Percentiles rank a stretch among this genome's conserved stretches.
phyloP scores from a whole-genome alignment of 1,284 basidiomycete species.

The Cutaneotrichosporon cutaneum region DNA sequence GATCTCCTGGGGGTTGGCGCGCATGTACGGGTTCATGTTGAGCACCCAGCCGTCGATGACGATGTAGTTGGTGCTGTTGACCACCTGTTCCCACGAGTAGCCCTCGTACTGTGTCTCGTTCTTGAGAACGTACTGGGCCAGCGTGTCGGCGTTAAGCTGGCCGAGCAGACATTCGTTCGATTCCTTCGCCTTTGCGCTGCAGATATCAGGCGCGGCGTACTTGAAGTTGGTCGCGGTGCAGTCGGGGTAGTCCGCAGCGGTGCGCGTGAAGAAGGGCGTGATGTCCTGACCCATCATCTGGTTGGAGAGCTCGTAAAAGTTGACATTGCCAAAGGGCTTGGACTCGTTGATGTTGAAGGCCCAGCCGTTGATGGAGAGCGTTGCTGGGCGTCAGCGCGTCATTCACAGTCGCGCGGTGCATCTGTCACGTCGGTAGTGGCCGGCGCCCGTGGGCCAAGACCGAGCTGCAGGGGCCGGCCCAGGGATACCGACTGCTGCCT shows the following conservation, averaged over 20 bases:
- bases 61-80: conserved; percentile 66
- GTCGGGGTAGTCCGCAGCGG: conserved; percentile 61
- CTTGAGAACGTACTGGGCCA: conserved; percentile 61
- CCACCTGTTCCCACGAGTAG: conserved; percentile 84
- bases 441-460: neutral
- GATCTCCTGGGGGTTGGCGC: conserved; percentile 67
- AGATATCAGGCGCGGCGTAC: conserved; percentile 73
- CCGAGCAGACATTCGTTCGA: conserved; percentile 11
- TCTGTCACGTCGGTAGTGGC: neutral
- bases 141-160: conserved; percentile 51
- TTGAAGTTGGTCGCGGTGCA: conserved; percentile 63
- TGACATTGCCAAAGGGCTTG: conserved; percentile 57
- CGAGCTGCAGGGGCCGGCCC: neutral
- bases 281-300: conserved; percentile 77
- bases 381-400: conserved; percentile 52
- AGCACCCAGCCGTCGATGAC: conserved; percentile 92
- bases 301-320: conserved; percentile 63
- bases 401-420: neutral
- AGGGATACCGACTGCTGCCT: neutral
- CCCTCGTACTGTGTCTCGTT: conserved; percentile 70
- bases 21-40: conserved; percentile 86
- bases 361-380: conserved; percentile 74
- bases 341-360: conserved; percentile 73
- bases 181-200: conserved; percentile 54
- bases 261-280: conserved; percentile 75